Conservation (phyloP, 2,329 filamentous ascomycete genomes). For the Corniculantispora saksenae region DNA sequence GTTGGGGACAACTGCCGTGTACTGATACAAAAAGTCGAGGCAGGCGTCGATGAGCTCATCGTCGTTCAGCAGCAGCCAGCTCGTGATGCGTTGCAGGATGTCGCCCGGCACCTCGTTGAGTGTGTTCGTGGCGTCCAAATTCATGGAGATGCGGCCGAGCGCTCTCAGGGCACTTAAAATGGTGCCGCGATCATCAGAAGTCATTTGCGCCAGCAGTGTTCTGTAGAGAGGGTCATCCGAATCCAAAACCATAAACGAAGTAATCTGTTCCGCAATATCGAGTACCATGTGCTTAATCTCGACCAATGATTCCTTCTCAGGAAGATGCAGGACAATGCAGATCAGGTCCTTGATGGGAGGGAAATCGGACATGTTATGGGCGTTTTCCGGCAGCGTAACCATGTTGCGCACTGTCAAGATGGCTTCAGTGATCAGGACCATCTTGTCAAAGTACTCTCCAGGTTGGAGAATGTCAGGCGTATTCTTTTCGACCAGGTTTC, state of each 20-base stretch:
- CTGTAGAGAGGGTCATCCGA: slow-evolving; percentile 77
- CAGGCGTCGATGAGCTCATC: slow-evolving; percentile 87
- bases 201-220: slow-evolving; percentile 65
- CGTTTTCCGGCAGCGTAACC: slow-evolving; percentile 91
- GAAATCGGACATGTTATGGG: slow-evolving; percentile 74
- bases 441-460: slow-evolving; percentile 66
- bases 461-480: slow-evolving; percentile 72
- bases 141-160: slow-evolving; percentile 85
- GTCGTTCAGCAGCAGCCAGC: slow-evolving; percentile 80
- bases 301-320: slow-evolving; percentile 67
- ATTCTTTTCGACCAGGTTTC: slow-evolving; percentile 58
- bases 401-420: slow-evolving; percentile 90
- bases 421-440: slow-evolving; percentile 82
- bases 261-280: slow-evolving; percentile 88
- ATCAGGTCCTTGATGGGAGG: slow-evolving; percentile 78
- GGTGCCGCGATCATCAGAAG: slow-evolving; percentile 74
- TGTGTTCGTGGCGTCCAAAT: slow-evolving; percentile 75
- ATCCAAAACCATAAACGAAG: slow-evolving; percentile 74
- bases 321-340: slow-evolving; percentile 78
- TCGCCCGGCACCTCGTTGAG: slow-evolving; percentile 68
- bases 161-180: slow-evolving; percentile 80
- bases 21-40: slow-evolving; percentile 94
- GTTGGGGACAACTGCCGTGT: slow-evolving; percentile 82
- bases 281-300: slow-evolving; percentile 90
- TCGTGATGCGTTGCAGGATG: slow-evolving; percentile 67